These are phyloP conservation scores for Orbilia oligospora DNA, from an alignment of 2,329 filamentous ascomycete species.

Conservation along the genomic window DNA sequence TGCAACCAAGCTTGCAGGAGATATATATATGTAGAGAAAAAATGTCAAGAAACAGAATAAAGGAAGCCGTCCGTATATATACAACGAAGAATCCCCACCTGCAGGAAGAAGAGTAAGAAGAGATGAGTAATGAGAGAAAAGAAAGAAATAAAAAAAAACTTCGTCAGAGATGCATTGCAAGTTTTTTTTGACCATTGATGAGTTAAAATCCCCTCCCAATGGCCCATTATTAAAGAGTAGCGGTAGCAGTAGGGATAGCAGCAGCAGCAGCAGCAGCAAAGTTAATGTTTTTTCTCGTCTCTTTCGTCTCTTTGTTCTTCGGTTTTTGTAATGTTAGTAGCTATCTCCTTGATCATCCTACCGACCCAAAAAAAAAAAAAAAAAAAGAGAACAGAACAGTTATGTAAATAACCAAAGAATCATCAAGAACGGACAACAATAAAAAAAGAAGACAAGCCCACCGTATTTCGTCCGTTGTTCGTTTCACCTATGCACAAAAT, in stretches of 20 bases:
- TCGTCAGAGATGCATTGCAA: constrained; percentile 8
- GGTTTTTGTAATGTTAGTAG: constrained; percentile 19
- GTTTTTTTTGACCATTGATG: constrained; percentile 9
- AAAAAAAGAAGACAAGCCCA: constrained; percentile 2
- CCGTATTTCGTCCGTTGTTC: constrained; percentile 24
- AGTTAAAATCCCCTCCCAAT: neutral
- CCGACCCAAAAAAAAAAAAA: too few relatives aligned
- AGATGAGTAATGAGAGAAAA: neutral
- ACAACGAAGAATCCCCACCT: constrained; percentile 21
- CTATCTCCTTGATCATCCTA: constrained; percentile 3
- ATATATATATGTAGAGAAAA: constrained; percentile 7
- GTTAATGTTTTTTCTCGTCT: constrained; percentile 9
- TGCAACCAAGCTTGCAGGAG: too few relatives aligned
- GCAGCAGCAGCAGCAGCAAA: neutral
- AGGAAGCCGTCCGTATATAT: constrained; percentile 21
- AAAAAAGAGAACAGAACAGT: neutral
- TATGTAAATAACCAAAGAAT: neutral
- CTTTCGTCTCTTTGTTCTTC: constrained; percentile 24
- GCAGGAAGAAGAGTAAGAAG: neutral
- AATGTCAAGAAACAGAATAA: neutral
- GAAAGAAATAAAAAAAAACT: neutral
- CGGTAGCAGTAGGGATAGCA: constrained; percentile 1
- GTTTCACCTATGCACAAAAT: constrained; percentile 22
- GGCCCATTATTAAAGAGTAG: constrained; percentile 4
- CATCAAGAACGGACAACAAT: neutral